Conservation (phyloP, 1,139 yeast species). For the Diutina pseudorugosa region DNA sequence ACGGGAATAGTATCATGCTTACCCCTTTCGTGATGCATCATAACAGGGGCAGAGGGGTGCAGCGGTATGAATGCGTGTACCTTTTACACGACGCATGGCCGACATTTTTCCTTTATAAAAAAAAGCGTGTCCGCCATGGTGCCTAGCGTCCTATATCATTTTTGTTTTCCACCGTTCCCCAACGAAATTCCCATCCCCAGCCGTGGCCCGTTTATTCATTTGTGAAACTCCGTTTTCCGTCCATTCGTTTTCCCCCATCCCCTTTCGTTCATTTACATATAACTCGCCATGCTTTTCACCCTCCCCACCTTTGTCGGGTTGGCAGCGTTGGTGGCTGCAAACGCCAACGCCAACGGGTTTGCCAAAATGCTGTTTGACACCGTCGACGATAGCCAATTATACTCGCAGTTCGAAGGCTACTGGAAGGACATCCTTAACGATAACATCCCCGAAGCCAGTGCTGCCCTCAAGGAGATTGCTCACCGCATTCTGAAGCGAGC, state of each 20-base stretch:
- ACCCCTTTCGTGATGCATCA: not conserved
- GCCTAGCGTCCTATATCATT: not conserved
- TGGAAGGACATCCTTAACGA: not conserved
- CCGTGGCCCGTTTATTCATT: too few relatives aligned
- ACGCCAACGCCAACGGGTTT: not conserved
- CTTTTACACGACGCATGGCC: slow-evolving; percentile 1
- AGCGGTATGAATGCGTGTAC: not conserved
- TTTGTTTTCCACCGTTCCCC: not conserved
- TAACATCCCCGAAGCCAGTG: not conserved
- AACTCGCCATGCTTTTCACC: not conserved
- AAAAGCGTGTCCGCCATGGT: not conserved
- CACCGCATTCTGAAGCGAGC: not conserved
- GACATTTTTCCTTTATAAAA: too few relatives aligned
- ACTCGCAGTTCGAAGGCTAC: not conserved
- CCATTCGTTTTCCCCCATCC: not conserved
- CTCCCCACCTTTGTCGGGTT: not conserved
- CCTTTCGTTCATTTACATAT: not conserved
- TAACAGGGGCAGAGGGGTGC: not conserved
- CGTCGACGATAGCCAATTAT: not conserved
- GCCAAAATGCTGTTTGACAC: not conserved
- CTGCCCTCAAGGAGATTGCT: not conserved
- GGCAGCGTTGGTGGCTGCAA: not conserved
- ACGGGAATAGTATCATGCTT: not conserved
- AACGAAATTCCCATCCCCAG: too few relatives aligned
- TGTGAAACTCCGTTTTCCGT: not conserved